These are phyloP conservation scores for Cercospora beticola DNA, from an alignment of 2,329 filamentous ascomycete species.

Conservation along the genomic window DNA sequence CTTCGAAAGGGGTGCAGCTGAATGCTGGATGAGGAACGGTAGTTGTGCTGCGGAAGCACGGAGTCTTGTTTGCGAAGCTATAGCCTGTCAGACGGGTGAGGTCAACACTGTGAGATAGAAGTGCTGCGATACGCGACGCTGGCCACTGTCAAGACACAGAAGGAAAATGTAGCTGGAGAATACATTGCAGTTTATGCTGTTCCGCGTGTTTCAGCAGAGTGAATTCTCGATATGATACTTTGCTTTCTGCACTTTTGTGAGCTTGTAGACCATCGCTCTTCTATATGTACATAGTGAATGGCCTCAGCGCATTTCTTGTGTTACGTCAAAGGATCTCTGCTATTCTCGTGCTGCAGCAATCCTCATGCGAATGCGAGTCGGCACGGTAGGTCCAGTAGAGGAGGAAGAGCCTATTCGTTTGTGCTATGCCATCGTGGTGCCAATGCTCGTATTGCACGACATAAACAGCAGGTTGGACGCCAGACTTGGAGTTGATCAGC, in stretches of 20 bases:
- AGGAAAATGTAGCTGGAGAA: background rate
- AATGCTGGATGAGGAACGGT: conserved; percentile 12
- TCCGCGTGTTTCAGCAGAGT: background rate
- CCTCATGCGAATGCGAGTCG: background rate
- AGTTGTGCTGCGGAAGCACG: conserved; percentile 16
- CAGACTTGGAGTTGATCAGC: background rate
- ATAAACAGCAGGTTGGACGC: background rate
- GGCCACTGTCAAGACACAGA: background rate
- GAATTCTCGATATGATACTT: background rate
- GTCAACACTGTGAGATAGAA: background rate
- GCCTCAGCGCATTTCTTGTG: background rate
- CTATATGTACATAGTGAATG: background rate
- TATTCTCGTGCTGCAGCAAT: background rate
- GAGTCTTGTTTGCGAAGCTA: conserved; percentile 1
- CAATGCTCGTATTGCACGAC: conserved; percentile 3
- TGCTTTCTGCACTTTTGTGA: background rate
- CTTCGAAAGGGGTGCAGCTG: conserved; percentile 14
- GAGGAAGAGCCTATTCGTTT: background rate
- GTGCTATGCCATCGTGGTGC: background rate
- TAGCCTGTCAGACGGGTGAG: background rate
- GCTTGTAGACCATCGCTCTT: background rate
- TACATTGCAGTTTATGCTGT: background rate
- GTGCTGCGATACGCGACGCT: background rate
- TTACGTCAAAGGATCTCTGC: background rate
- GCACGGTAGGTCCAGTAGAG: background rate